These are phyloP conservation scores for Anthracocystis setariae DNA, from an alignment of 1,284 basidiomycete species.

Conservation along the genomic window DNA sequence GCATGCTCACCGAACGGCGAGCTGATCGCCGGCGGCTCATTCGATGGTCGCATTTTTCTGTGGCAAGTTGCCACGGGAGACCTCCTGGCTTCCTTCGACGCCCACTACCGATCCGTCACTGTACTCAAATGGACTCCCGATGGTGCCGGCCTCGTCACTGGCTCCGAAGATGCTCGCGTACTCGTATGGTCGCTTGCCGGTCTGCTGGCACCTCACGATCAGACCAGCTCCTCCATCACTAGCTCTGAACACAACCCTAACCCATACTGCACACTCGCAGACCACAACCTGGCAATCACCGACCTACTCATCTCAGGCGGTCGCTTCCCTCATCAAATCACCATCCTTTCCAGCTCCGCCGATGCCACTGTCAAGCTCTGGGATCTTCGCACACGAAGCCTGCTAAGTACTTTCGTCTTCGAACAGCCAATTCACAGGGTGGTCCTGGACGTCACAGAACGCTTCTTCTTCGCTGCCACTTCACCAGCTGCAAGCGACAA, in stretches of 20 bases:
- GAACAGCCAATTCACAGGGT: constrained; percentile 77
- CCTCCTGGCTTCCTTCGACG: constrained; percentile 88
- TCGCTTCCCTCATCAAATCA: constrained; percentile 76
- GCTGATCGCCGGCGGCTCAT: constrained; percentile 86
- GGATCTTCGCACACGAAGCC: constrained; percentile 79
- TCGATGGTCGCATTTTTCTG: constrained; percentile 87
- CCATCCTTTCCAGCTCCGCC: constrained; percentile 81
- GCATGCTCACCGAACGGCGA: constrained; percentile 78
- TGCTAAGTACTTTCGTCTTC: constrained; percentile 84
- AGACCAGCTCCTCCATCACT: constrained; percentile 43
- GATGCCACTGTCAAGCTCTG: constrained; percentile 96
- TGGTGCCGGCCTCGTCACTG: constrained; percentile 81
- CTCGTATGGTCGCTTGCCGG: constrained; percentile 88
- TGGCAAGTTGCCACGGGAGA: constrained; percentile 96
- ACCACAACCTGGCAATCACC: constrained; percentile 89
- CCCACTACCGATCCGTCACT: constrained; percentile 89
- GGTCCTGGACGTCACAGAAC: constrained; percentile 83
- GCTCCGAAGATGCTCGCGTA: constrained; percentile 86
- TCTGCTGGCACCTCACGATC: constrained; percentile 71
- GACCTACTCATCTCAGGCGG: constrained; percentile 83
- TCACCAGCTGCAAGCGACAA: constrained; percentile 68
- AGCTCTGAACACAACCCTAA: constrained; percentile 70
- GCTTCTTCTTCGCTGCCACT: constrained; percentile 82
- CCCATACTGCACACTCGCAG: constrained; percentile 82
- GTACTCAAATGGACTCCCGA: constrained; percentile 85